A percentile compares a stretch with the other conserved stretches of the same genome.
Evolutionary conservation across 495 filamentous ascomycete genomes (phyloP).

Genomic region (Hyaloscypha finlandica): DNA sequence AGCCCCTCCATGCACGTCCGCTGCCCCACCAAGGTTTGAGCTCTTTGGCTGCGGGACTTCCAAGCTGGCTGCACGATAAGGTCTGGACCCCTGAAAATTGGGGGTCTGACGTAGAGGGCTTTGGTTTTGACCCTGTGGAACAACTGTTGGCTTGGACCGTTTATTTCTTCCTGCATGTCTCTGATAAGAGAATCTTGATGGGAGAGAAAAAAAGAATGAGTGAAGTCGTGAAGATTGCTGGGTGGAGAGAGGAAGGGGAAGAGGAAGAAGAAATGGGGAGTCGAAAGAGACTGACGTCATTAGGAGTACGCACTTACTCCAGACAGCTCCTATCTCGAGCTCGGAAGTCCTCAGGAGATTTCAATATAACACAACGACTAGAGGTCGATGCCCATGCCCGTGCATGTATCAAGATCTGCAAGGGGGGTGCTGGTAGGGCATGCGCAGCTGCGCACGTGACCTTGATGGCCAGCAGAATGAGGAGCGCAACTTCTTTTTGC

Average conservation of each 20-base stretch:
- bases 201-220: not conserved
- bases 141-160: not conserved
- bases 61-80: constrained; percentile 15
- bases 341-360: too few relatives aligned
- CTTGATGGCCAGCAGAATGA: too few relatives aligned
- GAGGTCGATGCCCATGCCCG: too few relatives aligned
- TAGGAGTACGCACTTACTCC: too few relatives aligned
- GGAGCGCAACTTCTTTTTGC: too few relatives aligned
- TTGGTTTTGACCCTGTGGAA: not conserved
- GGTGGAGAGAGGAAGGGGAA: not conserved
- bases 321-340: too few relatives aligned
- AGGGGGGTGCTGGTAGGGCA: too few relatives aligned
- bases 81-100: constrained; percentile 20
- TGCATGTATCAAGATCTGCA: too few relatives aligned
- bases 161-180: constrained; percentile 1
- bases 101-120: constrained; percentile 10
- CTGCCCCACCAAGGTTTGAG: constrained; percentile 11
- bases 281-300: too few relatives aligned
- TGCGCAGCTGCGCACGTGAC: too few relatives aligned
- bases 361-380: too few relatives aligned
- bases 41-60: not conserved
- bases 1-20: constrained; percentile 11
- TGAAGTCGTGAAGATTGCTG: not conserved
- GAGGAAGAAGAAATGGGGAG: not conserved
- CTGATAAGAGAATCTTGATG: not conserved